Percentiles rank a stretch among this genome's conserved stretches.
These are phyloP conservation scores for Sarocladium kiliense DNA, from an alignment of 2,329 filamentous ascomycete species.

Conservation along the genomic window DNA sequence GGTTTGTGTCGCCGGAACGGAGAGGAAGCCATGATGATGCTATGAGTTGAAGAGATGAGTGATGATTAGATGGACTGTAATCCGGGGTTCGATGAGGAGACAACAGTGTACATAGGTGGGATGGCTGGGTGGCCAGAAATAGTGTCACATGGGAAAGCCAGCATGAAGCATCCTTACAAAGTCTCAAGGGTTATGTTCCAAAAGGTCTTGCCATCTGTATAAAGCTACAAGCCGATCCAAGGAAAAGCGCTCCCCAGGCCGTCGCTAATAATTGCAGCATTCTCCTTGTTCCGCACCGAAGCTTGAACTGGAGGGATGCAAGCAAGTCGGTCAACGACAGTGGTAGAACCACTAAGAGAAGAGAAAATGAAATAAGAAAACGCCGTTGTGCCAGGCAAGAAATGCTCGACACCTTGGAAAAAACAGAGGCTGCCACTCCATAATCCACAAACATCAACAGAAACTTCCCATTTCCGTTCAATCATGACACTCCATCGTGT, in stretches of 20 bases:
- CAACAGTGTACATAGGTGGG: not conserved
- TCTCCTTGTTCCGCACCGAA: not conserved
- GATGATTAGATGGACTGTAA: not conserved
- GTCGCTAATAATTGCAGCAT: not conserved
- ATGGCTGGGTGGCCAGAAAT: not conserved
- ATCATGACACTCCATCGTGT: not conserved
- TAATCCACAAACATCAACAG: not conserved
- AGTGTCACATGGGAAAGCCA: too few relatives aligned
- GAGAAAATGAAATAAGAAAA: slow-evolving; percentile 9
- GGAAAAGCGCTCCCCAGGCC: not conserved
- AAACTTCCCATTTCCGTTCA: not conserved
- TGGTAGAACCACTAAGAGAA: not conserved
- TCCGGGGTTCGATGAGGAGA: not conserved
- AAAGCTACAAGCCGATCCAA: slow-evolving; percentile 4
- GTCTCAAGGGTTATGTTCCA: not conserved
- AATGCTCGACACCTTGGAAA: not conserved
- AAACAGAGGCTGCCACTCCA: slow-evolving; percentile 2
- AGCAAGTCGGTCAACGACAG: too few relatives aligned
- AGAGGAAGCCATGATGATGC: not conserved
- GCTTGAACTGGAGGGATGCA: too few relatives aligned
- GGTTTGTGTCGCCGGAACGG: too few relatives aligned
- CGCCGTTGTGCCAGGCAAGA: not conserved
- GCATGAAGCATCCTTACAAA: not conserved
- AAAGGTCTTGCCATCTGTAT: not conserved
- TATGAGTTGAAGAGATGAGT: not conserved